Evolutionary conservation across 306 rosid species (phyloP).

Genomic region (Prunus davidiana): DNA sequence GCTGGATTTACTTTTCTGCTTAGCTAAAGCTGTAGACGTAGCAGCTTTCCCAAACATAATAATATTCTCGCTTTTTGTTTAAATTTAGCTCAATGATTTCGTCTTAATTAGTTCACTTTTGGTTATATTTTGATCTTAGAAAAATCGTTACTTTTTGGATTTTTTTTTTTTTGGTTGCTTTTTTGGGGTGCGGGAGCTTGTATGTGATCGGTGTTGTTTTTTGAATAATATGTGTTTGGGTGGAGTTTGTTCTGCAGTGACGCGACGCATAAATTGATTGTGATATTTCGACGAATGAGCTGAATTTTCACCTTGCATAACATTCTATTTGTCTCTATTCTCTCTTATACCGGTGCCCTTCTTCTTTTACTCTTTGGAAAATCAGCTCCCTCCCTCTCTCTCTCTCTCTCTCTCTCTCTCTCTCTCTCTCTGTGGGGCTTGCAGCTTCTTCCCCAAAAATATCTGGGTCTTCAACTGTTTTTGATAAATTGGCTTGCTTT

Average conservation of each 20-base stretch:
- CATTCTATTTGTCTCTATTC: background rate
- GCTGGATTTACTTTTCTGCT: conserved; percentile 32
- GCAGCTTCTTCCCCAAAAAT: too few relatives aligned
- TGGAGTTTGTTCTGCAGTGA: too few relatives aligned
- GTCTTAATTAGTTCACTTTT: conserved; percentile 2
- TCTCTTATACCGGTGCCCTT: too few relatives aligned
- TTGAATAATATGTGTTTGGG: background rate
- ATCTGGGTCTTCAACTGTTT: too few relatives aligned
- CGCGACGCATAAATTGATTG: conserved; percentile 29
- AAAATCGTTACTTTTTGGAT: background rate
- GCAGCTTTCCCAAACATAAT: conserved; percentile 30
- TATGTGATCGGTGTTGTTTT: background rate
- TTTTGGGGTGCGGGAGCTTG: background rate
- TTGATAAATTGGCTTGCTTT: background rate
- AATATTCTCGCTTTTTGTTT: conserved; percentile 31
- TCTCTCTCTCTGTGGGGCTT: too few relatives aligned
- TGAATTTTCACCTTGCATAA: conserved; percentile 11
- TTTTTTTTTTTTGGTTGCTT: background rate
- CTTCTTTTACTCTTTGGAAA: background rate
- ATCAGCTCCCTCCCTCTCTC: background rate
- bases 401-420: background rate
- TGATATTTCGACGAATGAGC: conserved; percentile 30
- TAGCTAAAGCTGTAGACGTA: conserved; percentile 1
- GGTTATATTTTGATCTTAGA: conserved; percentile 12
- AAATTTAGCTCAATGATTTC: conserved; percentile 7